Evolutionary conservation across 331 rosid genomes (phyloP), one percentile per base, ranked within the genome.

Genomic region (Stylosanthes scabra): DNA sequence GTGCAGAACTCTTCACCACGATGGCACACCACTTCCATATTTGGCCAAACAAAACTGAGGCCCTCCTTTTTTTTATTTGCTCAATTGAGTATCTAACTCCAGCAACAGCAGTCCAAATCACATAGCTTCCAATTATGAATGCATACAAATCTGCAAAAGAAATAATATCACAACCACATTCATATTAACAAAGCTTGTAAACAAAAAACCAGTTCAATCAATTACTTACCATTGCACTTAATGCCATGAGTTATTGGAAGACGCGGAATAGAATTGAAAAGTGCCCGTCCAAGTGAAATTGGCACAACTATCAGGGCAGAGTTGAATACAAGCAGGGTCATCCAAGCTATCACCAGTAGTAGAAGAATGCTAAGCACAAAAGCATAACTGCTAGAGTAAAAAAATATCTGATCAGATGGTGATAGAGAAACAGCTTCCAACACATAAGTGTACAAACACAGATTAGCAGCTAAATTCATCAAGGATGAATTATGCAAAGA

Each of bases 171-270:
- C 71, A 73, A 70, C 68, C 15, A 57, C 28, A 58, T 20, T 67
- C 44, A 59, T 60, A 59, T 52, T 59, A 47, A 44, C 3, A 57
- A 72, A 70, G 71, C 37, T 9, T 39, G 42, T 7, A 2, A 6
- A 27, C 46, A 3, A 58, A 1, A 79, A 76, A 49, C 34, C 11
- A 76, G 50, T 60, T 71, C 72, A 69, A 64, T 70, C 50, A 75
- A 50, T 64, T 34, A 41, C 66, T 29, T 85, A 95, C 99, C 99
- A 2, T 95, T 95, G 86, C 98, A 95, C 84, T 92, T 95, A 81
- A 95, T 92, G 66, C 98, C 99, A 80, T 95, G 99, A 56, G 99
- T 92, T 76, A 95, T 86, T 54, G 99, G 98, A 63, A 95, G 97
- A 78, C 90, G 91, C 25, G 99, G 99, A 82, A 95, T 88, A 60